Evolutionary conservation across 768 basidiomycete species (phyloP).

Genomic region (Boletus pseudopeckii): DNA sequence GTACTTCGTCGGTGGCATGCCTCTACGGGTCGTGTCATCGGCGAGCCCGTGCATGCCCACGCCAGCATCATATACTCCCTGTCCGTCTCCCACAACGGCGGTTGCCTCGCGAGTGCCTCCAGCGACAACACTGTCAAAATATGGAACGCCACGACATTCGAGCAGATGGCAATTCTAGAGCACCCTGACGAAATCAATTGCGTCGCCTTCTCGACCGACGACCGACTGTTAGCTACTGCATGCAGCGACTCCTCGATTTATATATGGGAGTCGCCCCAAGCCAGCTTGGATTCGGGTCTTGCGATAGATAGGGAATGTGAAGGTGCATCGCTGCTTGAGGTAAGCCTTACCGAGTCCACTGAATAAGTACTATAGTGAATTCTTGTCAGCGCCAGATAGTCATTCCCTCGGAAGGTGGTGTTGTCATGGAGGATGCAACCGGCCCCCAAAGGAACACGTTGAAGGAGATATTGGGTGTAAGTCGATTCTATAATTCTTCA

Average conservation of each 20-base stretch:
- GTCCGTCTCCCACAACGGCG: conserved; percentile 27
- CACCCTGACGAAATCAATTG: conserved; percentile 29
- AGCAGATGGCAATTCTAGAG: conserved; percentile 20
- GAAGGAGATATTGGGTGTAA: conserved; percentile 18
- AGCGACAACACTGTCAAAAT: conserved; percentile 29
- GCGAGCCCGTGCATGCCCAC: conserved; percentile 23
- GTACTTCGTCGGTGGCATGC: conserved; percentile 25
- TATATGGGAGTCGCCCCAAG: conserved; percentile 30
- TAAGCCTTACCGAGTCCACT: conserved; percentile 10
- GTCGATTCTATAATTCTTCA: background rate
- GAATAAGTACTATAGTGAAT: conserved; percentile 1
- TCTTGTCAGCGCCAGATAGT: conserved; percentile 11
- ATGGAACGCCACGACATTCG: conserved; percentile 27
- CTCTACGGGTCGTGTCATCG: conserved; percentile 19
- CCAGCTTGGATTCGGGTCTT: conserved; percentile 29
- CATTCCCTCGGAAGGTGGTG: background rate
- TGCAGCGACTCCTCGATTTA: conserved; percentile 30
- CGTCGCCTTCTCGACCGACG: conserved; percentile 30
- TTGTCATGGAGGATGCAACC: background rate
- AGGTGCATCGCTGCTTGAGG: conserved; percentile 25
- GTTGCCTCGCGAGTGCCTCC: conserved; percentile 28
- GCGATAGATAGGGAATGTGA: conserved; percentile 23
- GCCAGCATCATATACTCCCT: conserved; percentile 26
- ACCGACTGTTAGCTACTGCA: conserved; percentile 30
- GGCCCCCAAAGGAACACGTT: conserved; percentile 3